These are phyloP conservation scores for Mycena venus DNA, from an alignment of 768 basidiomycete genomes.

Conservation along the genomic window DNA sequence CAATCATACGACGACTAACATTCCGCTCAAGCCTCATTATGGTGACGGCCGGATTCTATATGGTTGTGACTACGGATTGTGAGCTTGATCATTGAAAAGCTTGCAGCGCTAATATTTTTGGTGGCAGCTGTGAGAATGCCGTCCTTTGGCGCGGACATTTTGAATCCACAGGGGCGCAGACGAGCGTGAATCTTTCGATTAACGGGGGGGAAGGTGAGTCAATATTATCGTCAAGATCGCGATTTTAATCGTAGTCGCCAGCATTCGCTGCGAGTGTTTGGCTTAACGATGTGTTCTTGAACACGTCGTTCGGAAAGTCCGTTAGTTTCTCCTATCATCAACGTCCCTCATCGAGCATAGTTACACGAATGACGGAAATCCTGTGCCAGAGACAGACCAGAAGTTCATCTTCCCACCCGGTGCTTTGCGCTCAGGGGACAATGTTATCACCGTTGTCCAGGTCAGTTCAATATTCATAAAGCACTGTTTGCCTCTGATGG, in stretches of 20 bases:
- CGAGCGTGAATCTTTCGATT: conserved; percentile 79
- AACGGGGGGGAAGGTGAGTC: conserved; percentile 81
- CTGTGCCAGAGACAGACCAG: conserved; percentile 77
- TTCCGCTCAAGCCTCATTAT: conserved; percentile 76
- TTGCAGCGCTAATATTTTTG: too few relatives aligned
- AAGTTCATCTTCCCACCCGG: conserved; percentile 73
- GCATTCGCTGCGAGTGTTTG: conserved; percentile 89
- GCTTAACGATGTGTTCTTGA: conserved; percentile 80
- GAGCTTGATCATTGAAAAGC: too few relatives aligned
- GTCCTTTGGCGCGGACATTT: conserved; percentile 91
- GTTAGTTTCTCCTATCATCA: too few relatives aligned
- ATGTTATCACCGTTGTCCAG: conserved; percentile 84
- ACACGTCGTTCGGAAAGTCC: conserved; percentile 85
- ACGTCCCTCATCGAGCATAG: conserved; percentile 51
- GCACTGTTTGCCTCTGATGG: neutral
- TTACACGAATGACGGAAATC: conserved; percentile 74
- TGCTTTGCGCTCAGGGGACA: conserved; percentile 69
- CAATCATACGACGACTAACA: conserved; percentile 80
- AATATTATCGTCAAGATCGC: too few relatives aligned
- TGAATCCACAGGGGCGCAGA: conserved; percentile 68
- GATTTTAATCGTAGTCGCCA: too few relatives aligned
- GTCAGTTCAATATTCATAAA: too few relatives aligned
- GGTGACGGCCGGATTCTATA: conserved; percentile 86
- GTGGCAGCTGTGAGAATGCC: conserved; percentile 87
- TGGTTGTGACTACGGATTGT: conserved; percentile 91